Evolutionary conservation across 2,329 filamentous ascomycete genomes (phyloP), one percentile per base, ranked within the genome.

Genomic region (Penicillium sp.): DNA sequence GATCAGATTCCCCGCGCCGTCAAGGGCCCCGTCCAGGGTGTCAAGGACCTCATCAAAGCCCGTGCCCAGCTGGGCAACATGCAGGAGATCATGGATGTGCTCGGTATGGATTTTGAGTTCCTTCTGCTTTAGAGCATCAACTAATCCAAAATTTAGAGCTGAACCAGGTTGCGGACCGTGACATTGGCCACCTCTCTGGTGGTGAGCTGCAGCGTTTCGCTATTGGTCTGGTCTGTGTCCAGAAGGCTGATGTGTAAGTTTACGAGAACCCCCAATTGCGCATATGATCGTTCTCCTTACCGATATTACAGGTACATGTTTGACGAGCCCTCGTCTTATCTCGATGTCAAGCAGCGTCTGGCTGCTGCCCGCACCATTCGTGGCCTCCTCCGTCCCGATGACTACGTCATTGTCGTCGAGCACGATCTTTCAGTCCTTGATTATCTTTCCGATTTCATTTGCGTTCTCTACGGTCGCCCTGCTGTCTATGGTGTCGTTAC

Each of bases 301-400:
- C 49, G 2, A 35, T 10, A 3, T n/a, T 54, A 8, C 68, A 87
- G 82, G 12, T 99, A 99, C 85, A 98, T 99, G 95, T 99, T 99
- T 74, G 95, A 99, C 80, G 95, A 99, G 83, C 96, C 96, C 19
- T 98, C 94, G 44, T 99, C 95, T 40, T 99, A 97, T 80, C 87
- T 99, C 61, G 96, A 99, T 90, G 95, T 99, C 76, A 98, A 98
- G 86, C 95, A 99, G 82, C 91, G 95, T 89, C 84, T 99, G 70
- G 91, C 90, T 70, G 95, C 96, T 66, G 94, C 92, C 72, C 88
- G 90, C 71, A 91, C 96, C 71, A 98, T 99, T 73, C 93, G 95
- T 69, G 93, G 92, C 66, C 88, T 99, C 54, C 87, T 97, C 58
- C 87, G 91, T 53, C 88, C 92, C 51, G 87, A 97, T 72, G 92